Percentiles rank a stretch among this genome's conserved stretches.
Evolutionary conservation across 495 filamentous ascomycete species (phyloP).

Genomic region (Choiromyces venosus): DNA sequence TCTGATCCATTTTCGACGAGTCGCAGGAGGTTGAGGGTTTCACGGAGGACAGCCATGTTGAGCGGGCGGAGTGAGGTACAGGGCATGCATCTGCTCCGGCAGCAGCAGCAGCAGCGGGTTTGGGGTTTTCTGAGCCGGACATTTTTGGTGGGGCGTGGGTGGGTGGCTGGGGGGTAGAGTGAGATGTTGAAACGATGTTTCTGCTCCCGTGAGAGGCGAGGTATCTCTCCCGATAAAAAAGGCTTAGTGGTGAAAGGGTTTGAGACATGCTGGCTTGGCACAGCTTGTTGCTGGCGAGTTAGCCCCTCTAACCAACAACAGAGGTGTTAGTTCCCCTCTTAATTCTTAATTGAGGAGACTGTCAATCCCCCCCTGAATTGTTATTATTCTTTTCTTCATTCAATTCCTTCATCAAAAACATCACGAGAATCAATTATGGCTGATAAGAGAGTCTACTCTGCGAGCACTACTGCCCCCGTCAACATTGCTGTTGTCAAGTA

Average conservation of each 20-base stretch:
- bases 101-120: not conserved
- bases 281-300: not conserved
- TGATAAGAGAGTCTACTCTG: slow-evolving; percentile 63
- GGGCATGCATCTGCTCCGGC: slow-evolving; percentile 54
- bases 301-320: not conserved
- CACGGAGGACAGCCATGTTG: slow-evolving; percentile 62
- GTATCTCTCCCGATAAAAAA: not conserved
- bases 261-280: not conserved
- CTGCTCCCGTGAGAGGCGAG: not conserved
- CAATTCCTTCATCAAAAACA: not conserved
- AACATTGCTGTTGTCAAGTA: slow-evolving; percentile 99
- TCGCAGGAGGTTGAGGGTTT: slow-evolving; percentile 42
- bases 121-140: not conserved
- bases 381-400: not conserved
- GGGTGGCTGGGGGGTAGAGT: not conserved
- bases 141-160: not conserved
- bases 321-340: not conserved
- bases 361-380: not conserved
- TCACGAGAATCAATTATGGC: slow-evolving; percentile 45
- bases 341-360: not conserved
- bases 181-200: not conserved
- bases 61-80: slow-evolving; percentile 79
- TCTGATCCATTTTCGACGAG: slow-evolving; percentile 36
- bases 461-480: slow-evolving; percentile 92
- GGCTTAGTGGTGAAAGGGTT: not conserved